These are phyloP conservation scores for Podospora fimiseda DNA, from an alignment of 495 filamentous ascomycete genomes.

Conservation along the genomic window DNA sequence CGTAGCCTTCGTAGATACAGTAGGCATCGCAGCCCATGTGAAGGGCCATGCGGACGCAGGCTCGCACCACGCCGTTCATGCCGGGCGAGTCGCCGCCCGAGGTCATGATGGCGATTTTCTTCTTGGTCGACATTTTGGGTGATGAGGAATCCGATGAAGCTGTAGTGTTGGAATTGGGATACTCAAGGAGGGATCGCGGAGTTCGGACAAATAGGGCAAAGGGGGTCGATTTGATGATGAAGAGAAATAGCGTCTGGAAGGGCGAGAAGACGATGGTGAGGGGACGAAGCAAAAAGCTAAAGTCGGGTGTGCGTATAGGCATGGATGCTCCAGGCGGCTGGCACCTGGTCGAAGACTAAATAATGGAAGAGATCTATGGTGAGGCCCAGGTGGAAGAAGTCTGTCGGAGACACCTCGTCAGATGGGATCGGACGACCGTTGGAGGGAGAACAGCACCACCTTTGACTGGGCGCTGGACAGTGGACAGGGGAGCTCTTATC, in stretches of 20 bases:
- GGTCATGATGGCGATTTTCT: slow-evolving; percentile 92
- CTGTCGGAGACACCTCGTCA: neutral
- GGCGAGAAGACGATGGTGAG: slow-evolving; percentile 19
- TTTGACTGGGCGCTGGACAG: too few species aligned
- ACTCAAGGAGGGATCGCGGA: slow-evolving; percentile 1
- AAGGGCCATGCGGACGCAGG: slow-evolving; percentile 89
- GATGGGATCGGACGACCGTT: slow-evolving; percentile 4
- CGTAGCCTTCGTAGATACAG: slow-evolving; percentile 91
- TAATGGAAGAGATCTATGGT: neutral
- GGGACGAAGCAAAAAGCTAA: slow-evolving; percentile 18
- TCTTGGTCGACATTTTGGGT: slow-evolving; percentile 45
- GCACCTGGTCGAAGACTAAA: slow-evolving; percentile 14
- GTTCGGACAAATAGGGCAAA: slow-evolving; percentile 12
- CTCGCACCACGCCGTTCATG: slow-evolving; percentile 93
- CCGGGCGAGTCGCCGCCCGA: slow-evolving; percentile 95
- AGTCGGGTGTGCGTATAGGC: slow-evolving; percentile 13
- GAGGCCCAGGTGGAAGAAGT: neutral
- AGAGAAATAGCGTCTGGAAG: slow-evolving; percentile 19
- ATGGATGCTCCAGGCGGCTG: slow-evolving; percentile 23
- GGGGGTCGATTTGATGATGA: slow-evolving; percentile 20
- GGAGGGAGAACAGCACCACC: neutral
- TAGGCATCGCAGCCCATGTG: slow-evolving; percentile 81
- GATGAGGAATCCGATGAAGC: neutral
- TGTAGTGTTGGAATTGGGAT: slow-evolving; percentile 1
- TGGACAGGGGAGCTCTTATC: slow-evolving; percentile 37